Base-by-base conservation (phyloP, 441 rosid species). In the Bruguiera hainesii region DNA sequence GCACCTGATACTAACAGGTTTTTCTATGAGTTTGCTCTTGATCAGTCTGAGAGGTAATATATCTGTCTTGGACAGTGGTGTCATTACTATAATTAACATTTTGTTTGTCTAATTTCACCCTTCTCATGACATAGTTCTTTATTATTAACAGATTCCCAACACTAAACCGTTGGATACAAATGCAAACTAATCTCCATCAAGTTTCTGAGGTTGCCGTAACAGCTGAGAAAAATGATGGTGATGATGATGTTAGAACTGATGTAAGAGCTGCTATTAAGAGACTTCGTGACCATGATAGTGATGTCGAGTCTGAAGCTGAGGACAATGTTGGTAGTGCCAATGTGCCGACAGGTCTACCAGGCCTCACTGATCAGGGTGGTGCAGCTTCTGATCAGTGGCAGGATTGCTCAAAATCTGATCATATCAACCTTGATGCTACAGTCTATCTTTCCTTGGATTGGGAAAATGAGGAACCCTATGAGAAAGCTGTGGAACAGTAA, bases 151-250 rank as follows among this genome's bases (percentile, higher is more conserved):
- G 99, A 84, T 95, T 84, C 80, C 96, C 99, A 37, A 95, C 98
- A 72, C 81, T 95, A 77, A 92, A 95, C 71, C 87, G 99, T 71
- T 95, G 99, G 99, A 90, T 95, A 81, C 99, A 95, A 81, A 90
- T 93, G 93, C 96, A 95, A 73, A 92, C 92, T 35, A 92, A 92
- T 72, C 98, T 93, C 67, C 99, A 92, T 81, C 88, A 96, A 81
- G 99, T 90, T 73, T 90, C 95, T 37, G 98, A 95, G 78, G 79
- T 84, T 82, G 97, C 95, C 68, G 92, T 90, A 71, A 89, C 90
- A 69, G 82, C 96, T 66, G 78, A 82, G 70, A 83, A 84, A 77
- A 79, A 70, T 61, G 76, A 77, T 69, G 81, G 80, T 65, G 83
- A 81, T 71, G 76, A 73, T 60, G 84, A 69, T 65, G 84, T 73